Evolutionary conservation across 2,329 filamentous ascomycete species (phyloP).

Genomic region (Penicillium hesseltinei): DNA sequence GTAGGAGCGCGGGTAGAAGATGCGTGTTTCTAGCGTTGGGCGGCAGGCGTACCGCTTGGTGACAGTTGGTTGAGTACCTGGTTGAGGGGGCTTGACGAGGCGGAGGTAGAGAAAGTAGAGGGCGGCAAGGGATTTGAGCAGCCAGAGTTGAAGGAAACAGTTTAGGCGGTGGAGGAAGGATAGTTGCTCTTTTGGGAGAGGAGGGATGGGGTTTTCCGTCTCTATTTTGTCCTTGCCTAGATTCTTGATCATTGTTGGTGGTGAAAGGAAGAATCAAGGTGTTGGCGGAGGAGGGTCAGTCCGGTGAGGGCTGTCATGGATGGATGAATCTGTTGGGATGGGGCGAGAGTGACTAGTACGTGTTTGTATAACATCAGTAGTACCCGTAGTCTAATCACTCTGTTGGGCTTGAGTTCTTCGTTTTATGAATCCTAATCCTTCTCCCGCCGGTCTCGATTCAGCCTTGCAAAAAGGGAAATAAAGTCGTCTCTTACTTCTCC

Average conservation of each 20-base stretch:
- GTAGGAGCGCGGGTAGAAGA: constrained; percentile 11
- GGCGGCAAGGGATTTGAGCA: constrained; percentile 14
- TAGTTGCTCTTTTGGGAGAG: constrained; percentile 17
- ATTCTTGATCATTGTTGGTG: not conserved
- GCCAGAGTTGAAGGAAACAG: constrained; percentile 24
- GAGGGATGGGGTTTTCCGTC: not conserved
- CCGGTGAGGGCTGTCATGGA: not conserved
- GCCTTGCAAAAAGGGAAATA: not conserved
- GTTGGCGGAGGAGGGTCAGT: not conserved
- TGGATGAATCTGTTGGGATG: not conserved
- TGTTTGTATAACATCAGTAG: not conserved
- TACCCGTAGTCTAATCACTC: not conserved
- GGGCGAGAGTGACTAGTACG: not conserved
- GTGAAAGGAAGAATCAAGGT: not conserved
- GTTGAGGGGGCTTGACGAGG: constrained; percentile 5
- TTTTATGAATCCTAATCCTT: not conserved
- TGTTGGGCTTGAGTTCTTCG: not conserved
- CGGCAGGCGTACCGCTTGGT: not conserved
- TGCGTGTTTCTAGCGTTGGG: not conserved
- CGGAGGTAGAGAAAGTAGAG: constrained; percentile 14
- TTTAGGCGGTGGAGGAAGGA: constrained; percentile 15
- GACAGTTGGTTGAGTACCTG: not conserved
- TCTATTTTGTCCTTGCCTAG: not conserved
- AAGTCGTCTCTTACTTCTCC: not conserved
- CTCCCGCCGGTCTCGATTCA: not conserved